Percentiles rank a stretch among this genome's conserved stretches.
phyloP scores from a whole-genome alignment of 108 stramenopile species.

The Aureococcus anophagefferens region DNA sequence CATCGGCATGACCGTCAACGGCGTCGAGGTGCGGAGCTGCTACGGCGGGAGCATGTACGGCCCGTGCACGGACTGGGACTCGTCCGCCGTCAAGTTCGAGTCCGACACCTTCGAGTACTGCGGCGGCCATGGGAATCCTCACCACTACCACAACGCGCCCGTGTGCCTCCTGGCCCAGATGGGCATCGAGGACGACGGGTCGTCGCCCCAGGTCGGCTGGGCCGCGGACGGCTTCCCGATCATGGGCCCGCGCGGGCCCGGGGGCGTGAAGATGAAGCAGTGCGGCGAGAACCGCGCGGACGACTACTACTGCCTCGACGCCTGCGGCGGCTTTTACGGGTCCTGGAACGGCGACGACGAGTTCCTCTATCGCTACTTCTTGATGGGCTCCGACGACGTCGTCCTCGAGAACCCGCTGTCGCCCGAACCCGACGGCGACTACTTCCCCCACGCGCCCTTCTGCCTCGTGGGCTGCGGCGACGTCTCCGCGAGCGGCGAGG shows the following conservation, averaged over 20 bases:
- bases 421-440: not conserved
- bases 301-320: not conserved
- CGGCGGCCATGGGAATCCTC: too few species aligned
- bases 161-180: conserved; percentile 19
- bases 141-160: conserved; percentile 32
- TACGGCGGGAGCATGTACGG: too few species aligned
- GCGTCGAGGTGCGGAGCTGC: too few species aligned
- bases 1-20: too few species aligned
- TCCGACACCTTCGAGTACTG: too few species aligned
- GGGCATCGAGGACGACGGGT: conserved; percentile 7
- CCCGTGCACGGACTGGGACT: too few species aligned
- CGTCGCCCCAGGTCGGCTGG: conserved; percentile 26
- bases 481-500: too few species aligned
- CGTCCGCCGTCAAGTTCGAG: too few species aligned
- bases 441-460: not conserved
- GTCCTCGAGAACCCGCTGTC: too few species aligned
- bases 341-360: not conserved
- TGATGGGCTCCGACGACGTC: not conserved
- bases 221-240: conserved; percentile 33
- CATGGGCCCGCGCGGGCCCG: conserved; percentile 9
- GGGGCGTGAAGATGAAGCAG: not conserved
- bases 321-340: not conserved
- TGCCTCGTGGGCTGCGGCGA: not conserved
- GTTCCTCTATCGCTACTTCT: not conserved
- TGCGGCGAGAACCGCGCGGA: not conserved